Evolutionary conservation across 306 rosid genomes (phyloP).

Genomic region (Cucurbita ficifolia): DNA sequence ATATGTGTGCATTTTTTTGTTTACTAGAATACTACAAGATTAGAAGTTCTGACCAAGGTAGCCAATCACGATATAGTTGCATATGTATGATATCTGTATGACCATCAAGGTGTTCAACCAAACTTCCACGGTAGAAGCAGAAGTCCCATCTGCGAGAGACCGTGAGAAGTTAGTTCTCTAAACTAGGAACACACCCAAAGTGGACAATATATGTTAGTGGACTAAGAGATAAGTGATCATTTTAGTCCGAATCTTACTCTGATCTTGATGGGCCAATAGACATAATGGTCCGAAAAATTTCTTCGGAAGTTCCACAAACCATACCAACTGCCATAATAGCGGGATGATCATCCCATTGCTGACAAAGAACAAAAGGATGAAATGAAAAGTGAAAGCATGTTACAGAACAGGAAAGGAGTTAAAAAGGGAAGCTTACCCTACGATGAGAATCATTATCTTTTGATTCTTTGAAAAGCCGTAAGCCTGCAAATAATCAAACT

Average conservation of each 20-base stretch:
- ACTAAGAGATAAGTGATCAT: no score
- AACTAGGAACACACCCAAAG: no score
- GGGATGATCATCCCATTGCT: conserved; percentile 78
- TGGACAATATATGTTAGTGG: no score
- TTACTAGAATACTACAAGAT: conserved; percentile 1
- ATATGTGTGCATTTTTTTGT: neutral
- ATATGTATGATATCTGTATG: conserved; percentile 75
- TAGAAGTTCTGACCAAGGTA: conserved; percentile 52
- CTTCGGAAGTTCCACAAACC: conserved; percentile 73
- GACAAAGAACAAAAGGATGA: conserved; percentile 7
- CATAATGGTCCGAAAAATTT: conserved; percentile 67
- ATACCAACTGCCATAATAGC: conserved; percentile 92
- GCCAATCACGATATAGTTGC: conserved; percentile 58
- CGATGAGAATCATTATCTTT: conserved; percentile 49
- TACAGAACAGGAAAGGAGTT: conserved; percentile 5
- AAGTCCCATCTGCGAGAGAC: conserved; percentile 82
- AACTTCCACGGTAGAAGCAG: conserved; percentile 44
- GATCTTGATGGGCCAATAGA: conserved; percentile 76
- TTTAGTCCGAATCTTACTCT: conserved; percentile 34
- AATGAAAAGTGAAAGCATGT: conserved; percentile 8
- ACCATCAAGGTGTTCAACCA: conserved; percentile 82
- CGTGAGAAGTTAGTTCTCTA: conserved; percentile 14
- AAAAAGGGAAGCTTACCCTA: conserved; percentile 30
- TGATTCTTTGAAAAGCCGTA: conserved; percentile 78
- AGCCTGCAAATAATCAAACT: conserved; percentile 33